Conservation (phyloP, 768 basidiomycete genomes). For the Termitomyces titanicus region DNA sequence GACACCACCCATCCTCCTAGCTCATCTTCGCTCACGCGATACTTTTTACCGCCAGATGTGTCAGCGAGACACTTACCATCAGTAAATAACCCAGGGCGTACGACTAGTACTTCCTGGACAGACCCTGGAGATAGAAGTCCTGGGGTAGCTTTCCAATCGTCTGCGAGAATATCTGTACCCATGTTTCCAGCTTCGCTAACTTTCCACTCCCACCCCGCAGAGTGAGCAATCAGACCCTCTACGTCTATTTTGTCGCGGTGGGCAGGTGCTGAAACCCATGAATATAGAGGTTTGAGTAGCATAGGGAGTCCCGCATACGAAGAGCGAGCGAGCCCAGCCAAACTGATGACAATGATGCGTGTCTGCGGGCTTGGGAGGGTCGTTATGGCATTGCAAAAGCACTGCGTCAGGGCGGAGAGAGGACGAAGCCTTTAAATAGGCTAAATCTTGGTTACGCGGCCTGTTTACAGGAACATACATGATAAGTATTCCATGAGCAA, state of each 20-base stretch:
- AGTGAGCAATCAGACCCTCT: slow-evolving; percentile 48
- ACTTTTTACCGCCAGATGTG: neutral
- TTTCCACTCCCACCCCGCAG: slow-evolving; percentile 50
- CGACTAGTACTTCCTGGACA: neutral
- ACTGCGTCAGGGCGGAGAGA: slow-evolving; percentile 48
- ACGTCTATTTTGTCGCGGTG: slow-evolving; percentile 60
- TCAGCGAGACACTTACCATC: neutral
- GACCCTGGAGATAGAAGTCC: neutral
- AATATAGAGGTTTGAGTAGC: slow-evolving; percentile 45
- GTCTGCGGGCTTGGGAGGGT: slow-evolving; percentile 43
- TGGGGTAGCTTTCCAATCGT: neutral
- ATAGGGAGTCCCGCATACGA: slow-evolving; percentile 46
- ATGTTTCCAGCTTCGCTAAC: slow-evolving; percentile 28
- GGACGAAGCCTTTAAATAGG: slow-evolving; percentile 42
- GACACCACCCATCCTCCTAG: neutral
- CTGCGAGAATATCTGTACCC: neutral
- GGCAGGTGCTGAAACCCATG: slow-evolving; percentile 35
- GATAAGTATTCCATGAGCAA: slow-evolving; percentile 26
- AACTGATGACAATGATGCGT: slow-evolving; percentile 49
- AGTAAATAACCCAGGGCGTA: neutral
- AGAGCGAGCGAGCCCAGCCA: slow-evolving; percentile 44
- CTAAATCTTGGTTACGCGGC: too few species aligned
- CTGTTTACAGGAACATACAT: too few species aligned
- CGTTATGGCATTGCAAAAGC: slow-evolving; percentile 50
- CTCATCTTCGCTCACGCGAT: neutral